Base-by-base conservation (phyloP, 192 early-diverging fungal species). In the Coemansia erecta region DNA sequence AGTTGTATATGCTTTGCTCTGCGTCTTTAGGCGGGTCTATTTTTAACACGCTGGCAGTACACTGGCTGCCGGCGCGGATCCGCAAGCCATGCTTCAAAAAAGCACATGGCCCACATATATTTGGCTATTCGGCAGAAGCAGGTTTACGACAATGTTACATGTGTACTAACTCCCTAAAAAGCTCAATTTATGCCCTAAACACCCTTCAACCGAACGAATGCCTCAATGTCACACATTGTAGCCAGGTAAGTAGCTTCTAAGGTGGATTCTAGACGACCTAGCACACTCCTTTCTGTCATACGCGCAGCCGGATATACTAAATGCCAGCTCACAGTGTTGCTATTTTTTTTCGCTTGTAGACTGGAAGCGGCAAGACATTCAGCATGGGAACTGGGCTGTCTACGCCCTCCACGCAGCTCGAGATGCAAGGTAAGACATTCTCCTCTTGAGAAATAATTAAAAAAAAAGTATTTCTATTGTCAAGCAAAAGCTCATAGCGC, bases 331-430 rank as follows among this genome's bases (percentile, higher is more conserved):
- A 31, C 28, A 31, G 7, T 44, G 17, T 40, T 13, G 39, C 39
- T 7, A 40, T 58, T 42, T 24, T 14, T 28, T 33, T 17, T 10
- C 49, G 23, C 52, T 35, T 53, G 49, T 61, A 78, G 62, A 78
- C 75, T 1, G 69, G 92, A 11, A 88, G 86, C 7, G 96, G 96
- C 61, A 98, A 98, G 74, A 96, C 96, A 21, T 91, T 89, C 70
- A 97, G 90, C 31, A 98, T 98, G 94, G 93, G 94, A 26, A 94
- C 94, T 7, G 85, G 82, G 12, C 75, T 71, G 0, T 56, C 75
- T 2, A 46, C 62, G 48, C 19, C 64, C 2, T 53, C 31, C 1
- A 53, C 58, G 0, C 48, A 63, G 18, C 22, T 59, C 24, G 59
- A 73, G 6, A 21, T 56, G 28, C 66, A 71, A 54, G 89, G 89